Conservation (phyloP, 352 stramenopile genomes). For the Phytophthora pseudosyringae region DNA sequence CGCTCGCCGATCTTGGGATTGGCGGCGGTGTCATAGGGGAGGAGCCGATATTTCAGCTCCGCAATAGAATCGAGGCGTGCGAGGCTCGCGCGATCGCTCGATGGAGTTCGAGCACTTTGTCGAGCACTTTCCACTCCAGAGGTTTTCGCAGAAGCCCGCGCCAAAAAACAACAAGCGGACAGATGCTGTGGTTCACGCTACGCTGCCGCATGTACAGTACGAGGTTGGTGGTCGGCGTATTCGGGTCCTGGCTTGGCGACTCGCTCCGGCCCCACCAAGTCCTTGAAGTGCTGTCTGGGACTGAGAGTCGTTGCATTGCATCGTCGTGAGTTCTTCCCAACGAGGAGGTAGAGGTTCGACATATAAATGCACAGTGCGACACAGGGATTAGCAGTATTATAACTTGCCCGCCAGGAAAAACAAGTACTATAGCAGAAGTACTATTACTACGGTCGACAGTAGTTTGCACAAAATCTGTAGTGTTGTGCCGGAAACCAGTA, state of each 20-base stretch:
- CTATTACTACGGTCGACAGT: too few relatives aligned
- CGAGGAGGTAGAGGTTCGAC: too few relatives aligned
- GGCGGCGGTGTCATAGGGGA: conserved; percentile 14
- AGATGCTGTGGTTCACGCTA: conserved; percentile 1
- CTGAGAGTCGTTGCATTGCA: conserved; percentile 14
- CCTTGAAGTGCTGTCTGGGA: conserved; percentile 1
- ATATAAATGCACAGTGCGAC: too few relatives aligned
- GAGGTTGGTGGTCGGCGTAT: not conserved
- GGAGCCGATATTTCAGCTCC: conserved; percentile 3
- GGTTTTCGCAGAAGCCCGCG: conserved; percentile 22
- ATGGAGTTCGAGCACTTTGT: conserved; percentile 9
- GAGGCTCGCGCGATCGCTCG: not conserved
- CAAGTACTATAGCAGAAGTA: too few relatives aligned
- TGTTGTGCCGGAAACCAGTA: too few relatives aligned
- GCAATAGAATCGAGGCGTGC: not conserved
- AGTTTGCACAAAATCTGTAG: too few relatives aligned
- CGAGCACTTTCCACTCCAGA: conserved; percentile 28
- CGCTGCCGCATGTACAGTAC: not conserved
- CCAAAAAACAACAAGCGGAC: not conserved
- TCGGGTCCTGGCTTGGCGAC: not conserved
- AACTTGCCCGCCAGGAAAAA: too few relatives aligned
- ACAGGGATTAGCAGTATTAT: too few relatives aligned
- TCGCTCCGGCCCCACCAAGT: not conserved
- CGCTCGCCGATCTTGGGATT: conserved; percentile 23
- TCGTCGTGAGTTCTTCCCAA: not conserved